phyloP scores from a whole-genome alignment of 306 rosid genomes.

The Vicia villosa region DNA sequence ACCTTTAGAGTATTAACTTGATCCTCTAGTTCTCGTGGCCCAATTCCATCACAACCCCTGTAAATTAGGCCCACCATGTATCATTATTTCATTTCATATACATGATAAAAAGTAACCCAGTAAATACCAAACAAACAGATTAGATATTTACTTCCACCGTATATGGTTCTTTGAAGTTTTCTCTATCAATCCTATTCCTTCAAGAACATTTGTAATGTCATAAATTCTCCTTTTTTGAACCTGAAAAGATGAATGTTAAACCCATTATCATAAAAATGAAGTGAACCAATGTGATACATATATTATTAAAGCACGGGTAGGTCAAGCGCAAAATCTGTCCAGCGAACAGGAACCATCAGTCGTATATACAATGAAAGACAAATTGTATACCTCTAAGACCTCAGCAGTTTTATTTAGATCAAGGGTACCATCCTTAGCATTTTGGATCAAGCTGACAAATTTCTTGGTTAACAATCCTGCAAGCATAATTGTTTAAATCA shows the following conservation, averaged over 20 bases:
- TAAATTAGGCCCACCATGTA: slow-evolving; percentile 21
- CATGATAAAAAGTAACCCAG: slow-evolving; percentile 35
- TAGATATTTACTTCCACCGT: slow-evolving; percentile 73
- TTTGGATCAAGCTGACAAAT: slow-evolving; percentile 62
- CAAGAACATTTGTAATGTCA: slow-evolving; percentile 88
- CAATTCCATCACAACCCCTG: slow-evolving; percentile 56
- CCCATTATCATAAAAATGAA: not conserved
- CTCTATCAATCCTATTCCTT: slow-evolving; percentile 81
- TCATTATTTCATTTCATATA: slow-evolving; percentile 19
- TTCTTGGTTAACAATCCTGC: slow-evolving; percentile 88
- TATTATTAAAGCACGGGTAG: slow-evolving; percentile 1
- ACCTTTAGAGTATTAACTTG: slow-evolving; percentile 55
- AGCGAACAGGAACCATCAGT: slow-evolving; percentile 1
- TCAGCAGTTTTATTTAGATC: slow-evolving; percentile 75
- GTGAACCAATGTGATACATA: slow-evolving; percentile 1
- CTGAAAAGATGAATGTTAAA: slow-evolving; percentile 44
- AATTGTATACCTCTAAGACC: slow-evolving; percentile 59
- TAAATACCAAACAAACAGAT: slow-evolving; percentile 3
- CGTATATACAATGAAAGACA: slow-evolving; percentile 12
- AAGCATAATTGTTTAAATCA: slow-evolving; percentile 2
- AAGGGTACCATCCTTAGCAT: slow-evolving; percentile 69
- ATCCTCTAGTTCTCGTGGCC: slow-evolving; percentile 47
- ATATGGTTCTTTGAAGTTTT: slow-evolving; percentile 79
- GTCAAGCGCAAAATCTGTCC: slow-evolving; percentile 9
- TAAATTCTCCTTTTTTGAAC: slow-evolving; percentile 86